Evolutionary conservation across 805 yeast genomes (phyloP).

Genomic region (Lachancea dasiensis): DNA sequence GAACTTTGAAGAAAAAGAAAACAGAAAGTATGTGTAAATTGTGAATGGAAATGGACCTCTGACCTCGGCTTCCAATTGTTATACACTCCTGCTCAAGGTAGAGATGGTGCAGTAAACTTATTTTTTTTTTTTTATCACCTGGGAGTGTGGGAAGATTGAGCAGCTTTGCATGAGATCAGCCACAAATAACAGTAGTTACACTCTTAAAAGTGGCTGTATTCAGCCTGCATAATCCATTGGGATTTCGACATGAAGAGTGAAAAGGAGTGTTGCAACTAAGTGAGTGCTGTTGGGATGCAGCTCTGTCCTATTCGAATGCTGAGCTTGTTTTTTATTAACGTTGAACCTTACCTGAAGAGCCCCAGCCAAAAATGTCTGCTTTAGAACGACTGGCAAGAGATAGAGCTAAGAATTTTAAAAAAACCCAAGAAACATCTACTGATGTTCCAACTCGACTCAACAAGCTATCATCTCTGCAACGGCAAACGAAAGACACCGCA

Average conservation of each 20-base stretch:
- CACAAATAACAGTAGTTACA: too few species aligned
- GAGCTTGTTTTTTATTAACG: constrained; percentile 8
- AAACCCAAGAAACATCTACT: background rate
- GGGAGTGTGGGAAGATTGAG: background rate
- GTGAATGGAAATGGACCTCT: background rate
- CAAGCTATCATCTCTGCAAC: background rate
- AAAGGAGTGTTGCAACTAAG: constrained; percentile 3
- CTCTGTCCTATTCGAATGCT: too few species aligned
- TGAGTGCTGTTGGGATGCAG: too few species aligned
- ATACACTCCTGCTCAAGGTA: constrained; percentile 5
- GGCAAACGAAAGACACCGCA: too few species aligned
- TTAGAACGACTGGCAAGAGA: constrained; percentile 45
- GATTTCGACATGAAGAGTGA: constrained; percentile 1
- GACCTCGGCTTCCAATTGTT: constrained; percentile 4
- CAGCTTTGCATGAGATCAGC: too few species aligned
- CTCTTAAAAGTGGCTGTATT: too few species aligned
- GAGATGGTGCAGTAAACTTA: background rate
- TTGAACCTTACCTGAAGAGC: constrained; percentile 1
- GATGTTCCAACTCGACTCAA: background rate
- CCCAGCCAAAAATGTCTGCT: constrained; percentile 31
- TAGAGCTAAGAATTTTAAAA: constrained; percentile 18
- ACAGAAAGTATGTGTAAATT: constrained; percentile 46
- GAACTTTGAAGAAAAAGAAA: constrained; percentile 26
- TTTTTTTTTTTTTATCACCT: background rate
- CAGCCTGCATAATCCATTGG: too few species aligned